A percentile compares a stretch with the other conserved stretches of the same genome.
Conservation (phyloP, 306 rosid genomes). For the Ormosia semicastrata region DNA sequence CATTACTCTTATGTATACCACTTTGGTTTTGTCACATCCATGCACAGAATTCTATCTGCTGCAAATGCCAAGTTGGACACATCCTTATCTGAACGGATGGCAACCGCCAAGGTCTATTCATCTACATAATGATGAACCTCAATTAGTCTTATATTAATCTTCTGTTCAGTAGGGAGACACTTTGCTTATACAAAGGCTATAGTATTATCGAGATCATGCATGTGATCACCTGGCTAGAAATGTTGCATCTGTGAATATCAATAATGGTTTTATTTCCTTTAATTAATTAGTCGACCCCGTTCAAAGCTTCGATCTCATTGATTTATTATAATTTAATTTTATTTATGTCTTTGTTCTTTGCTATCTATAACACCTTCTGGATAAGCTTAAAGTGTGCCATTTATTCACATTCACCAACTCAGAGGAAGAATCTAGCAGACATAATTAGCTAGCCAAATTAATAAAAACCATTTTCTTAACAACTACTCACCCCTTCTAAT, state of each 20-base stretch:
- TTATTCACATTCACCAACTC: conserved; percentile 22
- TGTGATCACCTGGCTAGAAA: not conserved
- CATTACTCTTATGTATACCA: too few species aligned
- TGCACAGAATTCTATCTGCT: too few species aligned
- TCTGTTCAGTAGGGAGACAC: not conserved
- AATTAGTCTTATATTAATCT: too few species aligned
- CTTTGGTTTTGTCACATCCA: too few species aligned
- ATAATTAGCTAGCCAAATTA: not conserved
- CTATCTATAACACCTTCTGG: not conserved
- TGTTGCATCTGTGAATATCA: not conserved
- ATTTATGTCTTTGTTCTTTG: not conserved
- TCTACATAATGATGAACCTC: not conserved
- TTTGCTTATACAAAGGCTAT: not conserved
- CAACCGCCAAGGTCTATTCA: too few species aligned
- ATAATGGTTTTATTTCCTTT: not conserved
- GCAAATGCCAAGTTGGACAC: too few species aligned
- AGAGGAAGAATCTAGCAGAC: conserved; percentile 27
- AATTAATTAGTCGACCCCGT: not conserved
- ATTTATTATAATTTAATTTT: not conserved
- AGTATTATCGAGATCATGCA: conserved; percentile 5
- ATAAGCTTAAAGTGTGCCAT: not conserved
- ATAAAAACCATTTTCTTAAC: not conserved
- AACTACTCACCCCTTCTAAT: too few species aligned
- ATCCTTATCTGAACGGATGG: too few species aligned
- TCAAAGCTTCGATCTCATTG: not conserved